Conservation (phyloP, 805 yeast species). For the Candida adriatica region DNA sequence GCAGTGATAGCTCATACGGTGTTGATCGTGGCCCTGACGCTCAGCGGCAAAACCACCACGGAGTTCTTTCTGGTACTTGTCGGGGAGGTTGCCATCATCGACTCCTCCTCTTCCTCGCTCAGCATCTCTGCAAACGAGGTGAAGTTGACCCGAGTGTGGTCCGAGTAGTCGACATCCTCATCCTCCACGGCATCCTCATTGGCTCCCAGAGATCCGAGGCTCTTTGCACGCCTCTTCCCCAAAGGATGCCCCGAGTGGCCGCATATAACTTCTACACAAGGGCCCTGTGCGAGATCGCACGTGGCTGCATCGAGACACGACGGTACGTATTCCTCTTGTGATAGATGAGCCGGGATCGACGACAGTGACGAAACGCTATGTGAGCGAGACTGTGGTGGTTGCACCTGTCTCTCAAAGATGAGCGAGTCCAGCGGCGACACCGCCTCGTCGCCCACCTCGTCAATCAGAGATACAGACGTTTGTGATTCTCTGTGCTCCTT, state of each 20-base stretch:
- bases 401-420: slow-evolving; percentile 13
- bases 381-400: slow-evolving; percentile 10
- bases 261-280: slow-evolving; percentile 8
- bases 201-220: neutral
- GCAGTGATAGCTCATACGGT: no score
- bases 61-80: slow-evolving; percentile 9
- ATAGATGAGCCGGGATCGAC: slow-evolving; percentile 11
- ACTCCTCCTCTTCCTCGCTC: slow-evolving; percentile 15
- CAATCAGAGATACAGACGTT: no score
- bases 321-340: slow-evolving; percentile 12
- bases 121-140: slow-evolving; percentile 22
- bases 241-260: slow-evolving; percentile 13
- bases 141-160: slow-evolving; percentile 20
- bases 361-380: slow-evolving; percentile 9
- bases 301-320: slow-evolving; percentile 14
- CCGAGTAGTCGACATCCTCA: slow-evolving; percentile 18
- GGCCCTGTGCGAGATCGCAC: slow-evolving; percentile 1
- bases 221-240: slow-evolving; percentile 6
- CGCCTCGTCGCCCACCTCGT: slow-evolving; percentile 1
- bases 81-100: slow-evolving; percentile 1
- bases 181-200: neutral
- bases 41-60: slow-evolving; percentile 9
- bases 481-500: no score
- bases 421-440: slow-evolving; percentile 2
- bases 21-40: slow-evolving; percentile 2